phyloP scores from a whole-genome alignment of 2,329 filamentous ascomycete species.

The Phialemoniopsis sp. region DNA sequence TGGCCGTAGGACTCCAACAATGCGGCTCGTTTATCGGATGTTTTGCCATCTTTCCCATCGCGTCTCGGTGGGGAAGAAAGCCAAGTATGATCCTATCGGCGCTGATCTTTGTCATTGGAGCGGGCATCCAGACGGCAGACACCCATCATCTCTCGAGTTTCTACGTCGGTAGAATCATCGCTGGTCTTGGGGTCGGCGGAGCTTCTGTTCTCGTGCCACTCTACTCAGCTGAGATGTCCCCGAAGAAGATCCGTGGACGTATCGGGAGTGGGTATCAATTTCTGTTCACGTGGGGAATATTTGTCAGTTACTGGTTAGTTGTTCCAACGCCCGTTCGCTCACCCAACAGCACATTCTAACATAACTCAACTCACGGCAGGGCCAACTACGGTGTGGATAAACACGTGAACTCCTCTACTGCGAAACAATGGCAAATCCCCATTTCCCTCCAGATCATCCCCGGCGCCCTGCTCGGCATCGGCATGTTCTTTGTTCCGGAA shows the following conservation, averaged over 20 bases:
- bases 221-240: conserved; percentile 62
- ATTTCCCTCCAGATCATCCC: conserved; percentile 52
- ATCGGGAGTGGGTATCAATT: conserved; percentile 70
- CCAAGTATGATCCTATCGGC: too few relatives aligned
- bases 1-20: conserved; percentile 5
- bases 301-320: conserved; percentile 22
- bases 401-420: conserved; percentile 24
- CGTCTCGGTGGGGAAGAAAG: conserved; percentile 1
- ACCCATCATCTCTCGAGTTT: too few relatives aligned
- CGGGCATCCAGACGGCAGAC: too few relatives aligned
- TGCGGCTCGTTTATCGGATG: conserved; percentile 3
- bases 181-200: conserved; percentile 64
- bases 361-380: too few relatives aligned
- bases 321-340: too few relatives aligned
- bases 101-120: too few relatives aligned
- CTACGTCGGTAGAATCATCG: conserved; percentile 55
- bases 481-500: conserved; percentile 51
- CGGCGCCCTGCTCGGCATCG: conserved; percentile 45
- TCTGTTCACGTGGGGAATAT: conserved; percentile 69
- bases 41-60: conserved; percentile 2
- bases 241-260: conserved; percentile 58
- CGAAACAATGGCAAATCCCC: conserved; percentile 54
- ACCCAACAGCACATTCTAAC: too few relatives aligned
- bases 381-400: too few relatives aligned
- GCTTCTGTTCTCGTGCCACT: conserved; percentile 63